Base-by-base conservation (phyloP, 2,329 filamentous ascomycete genomes). In the Zarea fungicola region DNA sequence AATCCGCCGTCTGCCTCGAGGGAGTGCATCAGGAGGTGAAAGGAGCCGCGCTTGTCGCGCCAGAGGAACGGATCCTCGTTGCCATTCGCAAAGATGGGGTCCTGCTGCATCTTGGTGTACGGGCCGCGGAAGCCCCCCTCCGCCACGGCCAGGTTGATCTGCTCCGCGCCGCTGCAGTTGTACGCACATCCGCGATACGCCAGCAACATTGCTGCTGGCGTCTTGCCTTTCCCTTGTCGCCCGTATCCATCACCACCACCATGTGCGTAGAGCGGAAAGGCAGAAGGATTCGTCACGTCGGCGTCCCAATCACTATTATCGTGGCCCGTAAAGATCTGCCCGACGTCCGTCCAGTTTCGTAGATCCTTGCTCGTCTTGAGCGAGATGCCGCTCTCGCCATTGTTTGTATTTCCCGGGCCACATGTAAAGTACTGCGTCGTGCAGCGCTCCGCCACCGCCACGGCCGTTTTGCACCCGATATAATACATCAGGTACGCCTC, bases 401-500 rank as follows among this genome's bases (percentile, higher is more conserved):
- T 58, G 10, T 56, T 55, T 10, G 32, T 10, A 22, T 58, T 57
- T 5, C 55, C 50, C 10, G 54, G 51, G 7, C 56, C 56, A 34
- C 56, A 58, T 1, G 52, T 52, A 34, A 58, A 56, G 13, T 36
- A 23, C 19, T 51, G 43, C 1, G 35, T n/a, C 2, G 48, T 42
- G 34, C 55, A 58, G 8, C 25, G 46, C 11, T 49, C 47, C 1
- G 51, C 21, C n/a, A n/a, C n/a, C 1, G 49, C 48, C 1, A 50
- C 46, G 1, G 50, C 32, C 52, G 56, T 25, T 51, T 2, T 47
- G 42, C n/a, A 56, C 5, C 73, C 73, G 32, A 75, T 77, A 19
- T 64, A 62, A 51, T 74, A 74, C 1, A 76, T 53, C 0, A 77
- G 55, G 35, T 72, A 76, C 18, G 62, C 62, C 2, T 62, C 31